phyloP scores from a whole-genome alignment of 192 early-diverging fungal genomes.

The Backusella sp. region DNA sequence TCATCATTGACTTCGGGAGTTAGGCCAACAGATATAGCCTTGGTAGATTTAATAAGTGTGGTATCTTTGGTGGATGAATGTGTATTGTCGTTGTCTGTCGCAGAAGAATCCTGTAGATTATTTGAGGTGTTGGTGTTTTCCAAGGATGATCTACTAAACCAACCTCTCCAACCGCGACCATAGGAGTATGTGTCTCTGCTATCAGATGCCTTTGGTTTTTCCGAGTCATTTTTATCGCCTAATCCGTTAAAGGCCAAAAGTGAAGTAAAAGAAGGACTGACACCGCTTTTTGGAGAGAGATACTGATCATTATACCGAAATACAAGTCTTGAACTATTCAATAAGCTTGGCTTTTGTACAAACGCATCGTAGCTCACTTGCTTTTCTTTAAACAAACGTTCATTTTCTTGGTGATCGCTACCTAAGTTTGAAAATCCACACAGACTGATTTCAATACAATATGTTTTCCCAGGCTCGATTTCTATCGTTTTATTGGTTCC shows the following conservation, averaged over 20 bases:
- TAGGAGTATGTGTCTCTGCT: constrained; percentile 35
- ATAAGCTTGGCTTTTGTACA: constrained; percentile 47
- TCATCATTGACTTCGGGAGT: neutral
- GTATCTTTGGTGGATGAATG: constrained; percentile 5
- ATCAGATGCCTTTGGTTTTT: constrained; percentile 15
- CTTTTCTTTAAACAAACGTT: constrained; percentile 47
- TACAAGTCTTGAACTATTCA: constrained; percentile 54
- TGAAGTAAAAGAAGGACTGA: constrained; percentile 62
- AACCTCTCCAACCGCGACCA: constrained; percentile 37
- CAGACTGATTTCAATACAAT: constrained; percentile 56
- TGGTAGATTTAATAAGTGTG: constrained; percentile 35
- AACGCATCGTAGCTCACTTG: constrained; percentile 57
- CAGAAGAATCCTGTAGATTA: neutral
- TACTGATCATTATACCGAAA: constrained; percentile 60
- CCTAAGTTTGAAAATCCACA: constrained; percentile 51
- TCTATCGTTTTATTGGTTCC: neutral
- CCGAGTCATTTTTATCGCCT: neutral
- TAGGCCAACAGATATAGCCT: constrained; percentile 31
- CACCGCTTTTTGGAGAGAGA: constrained; percentile 52
- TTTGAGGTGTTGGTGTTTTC: constrained; percentile 22
- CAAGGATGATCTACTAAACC: constrained; percentile 36
- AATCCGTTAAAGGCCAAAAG: constrained; percentile 49
- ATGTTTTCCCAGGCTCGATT: constrained; percentile 29
- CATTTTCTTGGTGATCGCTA: constrained; percentile 39
- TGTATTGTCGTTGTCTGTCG: neutral